A percentile compares a stretch with the other conserved stretches of the same genome.
Evolutionary conservation across 305 asterid species (phyloP).

Genomic region (Solanum hybrid): DNA sequence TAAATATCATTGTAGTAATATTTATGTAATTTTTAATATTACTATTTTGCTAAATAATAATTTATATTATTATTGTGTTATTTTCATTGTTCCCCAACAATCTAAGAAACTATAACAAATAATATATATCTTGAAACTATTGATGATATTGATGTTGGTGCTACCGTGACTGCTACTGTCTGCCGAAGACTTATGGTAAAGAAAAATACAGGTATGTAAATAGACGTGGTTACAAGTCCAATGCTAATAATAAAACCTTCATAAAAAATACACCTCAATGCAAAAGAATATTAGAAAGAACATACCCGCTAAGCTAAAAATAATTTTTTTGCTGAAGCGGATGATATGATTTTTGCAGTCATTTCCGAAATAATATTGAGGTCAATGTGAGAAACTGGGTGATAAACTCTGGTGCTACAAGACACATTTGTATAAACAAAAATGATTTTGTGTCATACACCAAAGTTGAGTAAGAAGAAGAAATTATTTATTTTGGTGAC

Average conservation of each 20-base stretch:
- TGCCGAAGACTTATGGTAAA: neutral
- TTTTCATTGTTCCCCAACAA: neutral
- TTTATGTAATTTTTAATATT: too few species aligned
- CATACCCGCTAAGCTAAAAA: neutral
- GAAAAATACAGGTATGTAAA: neutral
- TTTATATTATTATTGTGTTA: neutral
- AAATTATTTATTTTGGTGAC: neutral
- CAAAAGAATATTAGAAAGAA: neutral
- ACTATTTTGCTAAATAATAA: neutral
- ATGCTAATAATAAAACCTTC: neutral
- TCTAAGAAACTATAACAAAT: neutral
- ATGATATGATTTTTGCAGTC: neutral
- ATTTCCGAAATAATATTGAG: neutral
- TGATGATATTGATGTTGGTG: neutral
- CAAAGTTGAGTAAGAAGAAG: neutral
- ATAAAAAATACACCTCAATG: neutral
- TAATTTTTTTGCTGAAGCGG: too few species aligned
- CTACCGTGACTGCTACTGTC: neutral
- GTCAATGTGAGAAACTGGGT: neutral
- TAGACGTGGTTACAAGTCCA: neutral
- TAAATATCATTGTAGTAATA: too few species aligned
- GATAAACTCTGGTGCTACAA: neutral
- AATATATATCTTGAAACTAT: neutral
- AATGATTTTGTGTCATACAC: neutral
- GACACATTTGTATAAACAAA: neutral